Conservation (phyloP, 257 asterid species). For the Fraxinus excelsior region DNA sequence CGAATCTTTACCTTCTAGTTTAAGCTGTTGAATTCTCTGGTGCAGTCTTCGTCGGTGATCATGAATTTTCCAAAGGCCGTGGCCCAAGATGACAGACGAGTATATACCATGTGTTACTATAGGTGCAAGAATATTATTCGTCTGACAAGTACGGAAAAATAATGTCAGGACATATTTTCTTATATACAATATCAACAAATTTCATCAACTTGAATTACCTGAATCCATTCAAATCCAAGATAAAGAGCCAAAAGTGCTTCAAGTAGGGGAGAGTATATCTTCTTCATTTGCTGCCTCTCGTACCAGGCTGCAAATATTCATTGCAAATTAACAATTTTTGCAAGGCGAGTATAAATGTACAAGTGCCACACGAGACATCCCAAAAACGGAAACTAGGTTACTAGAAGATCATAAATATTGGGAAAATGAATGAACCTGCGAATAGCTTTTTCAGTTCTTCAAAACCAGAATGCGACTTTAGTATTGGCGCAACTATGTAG, state of each 20-base stretch:
- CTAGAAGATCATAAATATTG: not conserved
- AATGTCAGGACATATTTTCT: not conserved
- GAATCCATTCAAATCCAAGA: slow-evolving; percentile 97
- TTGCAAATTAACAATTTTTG: not conserved
- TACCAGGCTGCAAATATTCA: slow-evolving; percentile 74
- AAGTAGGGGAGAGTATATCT: slow-evolving; percentile 88
- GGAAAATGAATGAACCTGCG: slow-evolving; percentile 54
- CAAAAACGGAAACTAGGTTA: not conserved
- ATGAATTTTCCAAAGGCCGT: slow-evolving; percentile 90
- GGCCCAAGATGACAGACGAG: slow-evolving; percentile 83
- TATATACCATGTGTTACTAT: slow-evolving; percentile 92
- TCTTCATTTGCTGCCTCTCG: slow-evolving; percentile 88
- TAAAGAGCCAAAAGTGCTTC: slow-evolving; percentile 85
- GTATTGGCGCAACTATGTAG: slow-evolving; percentile 79
- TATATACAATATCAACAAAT: not conserved
- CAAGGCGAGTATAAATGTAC: not conserved
- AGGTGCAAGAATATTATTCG: slow-evolving; percentile 82
- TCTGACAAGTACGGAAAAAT: slow-evolving; percentile 40
- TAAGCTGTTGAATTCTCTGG: slow-evolving; percentile 74
- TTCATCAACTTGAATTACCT: slow-evolving; percentile 42
- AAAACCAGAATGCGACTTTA: slow-evolving; percentile 70
- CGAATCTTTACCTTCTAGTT: slow-evolving; percentile 45
- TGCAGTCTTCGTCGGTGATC: slow-evolving; percentile 73
- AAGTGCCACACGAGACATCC: too few species aligned
- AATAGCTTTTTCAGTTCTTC: slow-evolving; percentile 88